Evolutionary conservation across 176 grass and related monocot genomes (phyloP).

Genomic region (Juncus inflexus): DNA sequence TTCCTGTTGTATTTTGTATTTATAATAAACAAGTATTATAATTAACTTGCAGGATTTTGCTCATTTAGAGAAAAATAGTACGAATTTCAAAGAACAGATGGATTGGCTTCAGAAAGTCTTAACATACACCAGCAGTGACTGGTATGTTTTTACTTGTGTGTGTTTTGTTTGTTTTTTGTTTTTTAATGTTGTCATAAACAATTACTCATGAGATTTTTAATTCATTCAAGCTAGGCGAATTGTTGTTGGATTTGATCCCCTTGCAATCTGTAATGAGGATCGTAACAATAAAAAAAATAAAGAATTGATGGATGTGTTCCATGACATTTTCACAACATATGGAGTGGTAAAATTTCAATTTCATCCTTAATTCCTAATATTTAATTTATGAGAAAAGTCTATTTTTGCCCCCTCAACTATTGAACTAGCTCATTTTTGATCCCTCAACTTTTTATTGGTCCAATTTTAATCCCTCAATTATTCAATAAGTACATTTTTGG

Average conservation of each 20-base stretch:
- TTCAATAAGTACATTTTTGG: no score
- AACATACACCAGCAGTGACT: slow-evolving; percentile 29
- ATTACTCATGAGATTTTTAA: slow-evolving; percentile 17
- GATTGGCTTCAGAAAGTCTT: slow-evolving; percentile 28
- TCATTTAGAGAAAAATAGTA: slow-evolving; percentile 15
- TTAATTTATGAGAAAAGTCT: no score
- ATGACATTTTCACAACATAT: slow-evolving; percentile 31
- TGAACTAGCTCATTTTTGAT: no score
- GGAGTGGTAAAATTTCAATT: slow-evolving; percentile 29
- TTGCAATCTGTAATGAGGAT: slow-evolving; percentile 34
- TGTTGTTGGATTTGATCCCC: slow-evolving; percentile 40
- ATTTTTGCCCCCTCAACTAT: no score
- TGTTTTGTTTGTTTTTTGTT: background rate
- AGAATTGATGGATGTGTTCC: slow-evolving; percentile 32
- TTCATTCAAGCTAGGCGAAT: slow-evolving; percentile 41
- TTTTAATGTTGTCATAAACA: background rate
- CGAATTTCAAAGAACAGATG: slow-evolving; percentile 20
- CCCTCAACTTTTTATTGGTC: no score
- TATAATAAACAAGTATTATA: background rate
- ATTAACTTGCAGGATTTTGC: slow-evolving; percentile 14
- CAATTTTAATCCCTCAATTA: no score
- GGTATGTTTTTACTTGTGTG: slow-evolving; percentile 20
- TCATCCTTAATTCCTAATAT: background rate
- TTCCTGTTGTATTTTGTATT: background rate
- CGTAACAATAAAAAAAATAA: slow-evolving; percentile 22